Evolutionary conservation across 1,139 yeast genomes (phyloP), one percentile per base, ranked within the genome.

Genomic region (Scheffersomyces cryptocercus): DNA sequence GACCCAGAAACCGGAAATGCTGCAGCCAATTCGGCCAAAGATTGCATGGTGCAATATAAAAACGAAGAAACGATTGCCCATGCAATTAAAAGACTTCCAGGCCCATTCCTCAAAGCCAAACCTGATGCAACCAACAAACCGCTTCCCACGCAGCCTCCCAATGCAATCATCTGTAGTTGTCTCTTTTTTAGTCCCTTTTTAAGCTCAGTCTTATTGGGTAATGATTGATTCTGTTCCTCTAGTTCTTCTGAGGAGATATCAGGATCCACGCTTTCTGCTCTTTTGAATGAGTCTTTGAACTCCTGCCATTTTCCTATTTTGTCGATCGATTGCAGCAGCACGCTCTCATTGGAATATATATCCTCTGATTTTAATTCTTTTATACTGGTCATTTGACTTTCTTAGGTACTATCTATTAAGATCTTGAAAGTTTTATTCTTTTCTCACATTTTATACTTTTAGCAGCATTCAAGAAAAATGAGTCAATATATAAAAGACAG

Each of bases 1-100:
- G 88, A 84, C 54, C 90, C 90, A 28, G 83, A 73, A 32, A 83
- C 81, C 9, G 91, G 90, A 62, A 76, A 82, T 12, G 81, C 72
- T 32, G 85, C 81, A 30, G 85, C 82, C 53, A 85, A 63, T 59
- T 85, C 91, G 41, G 88, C 87, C 45, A 85, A 67, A 36, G 85
- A 78, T 53, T 82, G 85, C 70, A 85, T 82, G 10, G 85, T 82
- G 55, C 84, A 75, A 65, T 81, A 84, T 54, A 89, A 61, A 46
- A 71, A 71, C 2, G 67, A 52, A 2, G 75, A 65, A 4, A 71
- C 76, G 16, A 72, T 51, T n/a, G 68, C 67, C 75, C 75, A 73
- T 1, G 73, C 77, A 28, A 72, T 61, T 33, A 73, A 53, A 15
- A 72, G 52, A 24, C 67, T 59, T 6, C 67, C 77, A 1, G 77